Conservation (phyloP, 164 flowering plant genomes). For the Amborella trichopoda region DNA sequence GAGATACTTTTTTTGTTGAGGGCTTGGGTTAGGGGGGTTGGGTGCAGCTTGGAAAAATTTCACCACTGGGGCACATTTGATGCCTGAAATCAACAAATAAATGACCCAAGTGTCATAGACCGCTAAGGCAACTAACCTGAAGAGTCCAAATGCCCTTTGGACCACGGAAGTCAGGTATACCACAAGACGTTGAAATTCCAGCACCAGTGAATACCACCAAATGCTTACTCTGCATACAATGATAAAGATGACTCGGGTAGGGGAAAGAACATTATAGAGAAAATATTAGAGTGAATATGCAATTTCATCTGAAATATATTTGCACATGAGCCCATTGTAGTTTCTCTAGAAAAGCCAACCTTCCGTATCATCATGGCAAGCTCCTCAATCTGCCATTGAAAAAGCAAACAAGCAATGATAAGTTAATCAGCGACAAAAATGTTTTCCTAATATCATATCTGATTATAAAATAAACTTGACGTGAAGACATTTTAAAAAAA, state of each 20-base stretch:
- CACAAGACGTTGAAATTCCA: conserved; percentile 98
- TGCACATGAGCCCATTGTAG: neutral
- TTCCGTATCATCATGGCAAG: conserved; percentile 54
- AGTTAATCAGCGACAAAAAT: too few relatives aligned
- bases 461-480: too few relatives aligned
- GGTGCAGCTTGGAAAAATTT: too few relatives aligned
- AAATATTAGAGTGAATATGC: neutral
- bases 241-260: conserved; percentile 4
- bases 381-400: conserved; percentile 71
- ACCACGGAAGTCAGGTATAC: conserved; percentile 99
- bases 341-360: conserved; percentile 22
- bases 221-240: conserved; percentile 82
- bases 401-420: too few relatives aligned
- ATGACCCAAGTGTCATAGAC: neutral
- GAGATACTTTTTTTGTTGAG: too few relatives aligned
- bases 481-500: too few relatives aligned
- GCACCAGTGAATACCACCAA: conserved; percentile 98
- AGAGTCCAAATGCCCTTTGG: conserved; percentile 99
- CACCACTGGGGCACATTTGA: too few relatives aligned
- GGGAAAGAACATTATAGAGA: neutral
- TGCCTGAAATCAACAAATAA: neutral
- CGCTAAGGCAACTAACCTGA: conserved; percentile 41
- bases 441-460: too few relatives aligned
- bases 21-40: too few relatives aligned
- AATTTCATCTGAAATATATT: neutral